Evolutionary conservation across 1,284 basidiomycete genomes (phyloP), one percentile per base, ranked within the genome.

Genomic region (Ustilago cynodontis): DNA sequence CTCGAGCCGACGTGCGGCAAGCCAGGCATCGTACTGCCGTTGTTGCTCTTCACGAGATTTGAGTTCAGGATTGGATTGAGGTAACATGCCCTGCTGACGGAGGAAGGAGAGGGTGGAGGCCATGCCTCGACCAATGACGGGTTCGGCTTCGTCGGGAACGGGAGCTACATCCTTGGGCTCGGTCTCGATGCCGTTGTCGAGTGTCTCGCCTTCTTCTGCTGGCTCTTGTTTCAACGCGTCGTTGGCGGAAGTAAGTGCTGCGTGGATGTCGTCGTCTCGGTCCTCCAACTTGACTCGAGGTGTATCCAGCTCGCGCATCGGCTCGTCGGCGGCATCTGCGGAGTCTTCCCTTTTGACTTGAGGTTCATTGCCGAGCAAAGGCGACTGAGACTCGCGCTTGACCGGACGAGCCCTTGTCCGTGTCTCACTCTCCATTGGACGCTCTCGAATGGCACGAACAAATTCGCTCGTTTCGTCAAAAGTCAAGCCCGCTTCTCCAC

Each of bases 391-490:
- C 61, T 74, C 71, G 18, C 45, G 54, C 50, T 70, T 77, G 24
- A 50, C 39, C 7, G 58, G 56, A n/a, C 62, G 62, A 14, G 58
- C 55, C 29, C 49, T 59, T 11, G 47, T n/a, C 11, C 33, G 53
- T 52, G 49, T 63, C 57, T 87, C 87, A 16, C 87, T 88, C 77
- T 91, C 90, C 0, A 78, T 90, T 0, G 74, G 68, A 3, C 78
- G 61, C 28, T 77, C 65, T n/a, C 91, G 91, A 75, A 99, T 94
- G 43, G 93, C 92, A 16, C 95, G 91, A 26, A 99, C 93, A 80
- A 99, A 99, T 86, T 98, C 95, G 18, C 94, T 94, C 0, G 97
- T 99, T 80, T 98, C 95, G 85, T 99, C 96, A 70, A 99, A 95
- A 0, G 93, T 93, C 35, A 99, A 88, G 45, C 55, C 82, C 43